Percentiles rank a stretch among this genome's conserved stretches.
Evolutionary conservation across 225 moss, liverwort and hornwort species (phyloP).

Genomic region (Bryoerythrophyllum caledonicum): DNA sequence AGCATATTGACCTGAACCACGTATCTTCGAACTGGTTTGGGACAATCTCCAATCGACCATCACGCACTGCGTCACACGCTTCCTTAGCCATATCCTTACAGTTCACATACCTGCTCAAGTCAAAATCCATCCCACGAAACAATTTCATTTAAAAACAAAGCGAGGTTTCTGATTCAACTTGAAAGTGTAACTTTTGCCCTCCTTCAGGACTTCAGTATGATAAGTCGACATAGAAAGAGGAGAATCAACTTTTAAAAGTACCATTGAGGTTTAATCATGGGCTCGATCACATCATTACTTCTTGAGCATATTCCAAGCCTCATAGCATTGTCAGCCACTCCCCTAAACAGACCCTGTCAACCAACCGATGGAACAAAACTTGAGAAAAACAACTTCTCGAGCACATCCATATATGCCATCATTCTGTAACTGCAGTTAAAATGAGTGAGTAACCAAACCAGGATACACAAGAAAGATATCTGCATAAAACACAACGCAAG

Average conservation of each 20-base stretch:
- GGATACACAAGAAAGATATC: background rate
- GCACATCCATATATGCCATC: background rate
- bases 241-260: slow-evolving; percentile 27
- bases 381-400: background rate
- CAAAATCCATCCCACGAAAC: background rate
- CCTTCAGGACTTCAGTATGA: background rate
- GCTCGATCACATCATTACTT: slow-evolving; percentile 86
- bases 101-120: slow-evolving; percentile 54
- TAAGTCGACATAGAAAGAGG: slow-evolving; percentile 10
- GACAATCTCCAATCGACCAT: slow-evolving; percentile 74
- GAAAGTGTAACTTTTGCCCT: background rate
- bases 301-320: slow-evolving; percentile 87
- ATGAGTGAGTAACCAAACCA: background rate
- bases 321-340: slow-evolving; percentile 84
- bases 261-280: slow-evolving; percentile 97
- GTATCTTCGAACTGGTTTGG: slow-evolving; percentile 87
- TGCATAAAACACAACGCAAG: background rate
- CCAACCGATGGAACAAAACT: slow-evolving; percentile 15
- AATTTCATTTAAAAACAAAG: background rate
- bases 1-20: slow-evolving; percentile 74
- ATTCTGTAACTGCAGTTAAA: background rate
- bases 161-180: background rate
- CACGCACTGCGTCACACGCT: slow-evolving; percentile 69
- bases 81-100: slow-evolving; percentile 81
- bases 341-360: slow-evolving; percentile 76